Evolutionary conservation across 139 green algal species (phyloP).

Genomic region (Microglena sp.): DNA sequence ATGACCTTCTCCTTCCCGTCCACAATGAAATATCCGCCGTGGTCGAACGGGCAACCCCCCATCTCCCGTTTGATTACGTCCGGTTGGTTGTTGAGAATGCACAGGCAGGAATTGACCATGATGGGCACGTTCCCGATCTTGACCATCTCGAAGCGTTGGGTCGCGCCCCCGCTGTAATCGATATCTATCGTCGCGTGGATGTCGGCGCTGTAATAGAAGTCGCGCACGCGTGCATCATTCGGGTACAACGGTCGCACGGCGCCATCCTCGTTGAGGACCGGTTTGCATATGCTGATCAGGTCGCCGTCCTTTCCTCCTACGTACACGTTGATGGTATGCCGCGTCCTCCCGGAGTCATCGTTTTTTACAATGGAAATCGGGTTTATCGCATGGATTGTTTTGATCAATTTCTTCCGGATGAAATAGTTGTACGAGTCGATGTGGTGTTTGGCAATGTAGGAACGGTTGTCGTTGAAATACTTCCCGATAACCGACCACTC

Average conservation of each 20-base stretch:
- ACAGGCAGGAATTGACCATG: conserved; percentile 73
- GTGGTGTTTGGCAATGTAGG: background rate
- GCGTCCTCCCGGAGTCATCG: background rate
- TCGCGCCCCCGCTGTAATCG: background rate
- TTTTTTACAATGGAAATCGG: conserved; percentile 1
- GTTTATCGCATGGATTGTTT: conserved; percentile 3
- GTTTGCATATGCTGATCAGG: conserved; percentile 74
- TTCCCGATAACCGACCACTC: background rate
- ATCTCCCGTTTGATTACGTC: conserved; percentile 49
- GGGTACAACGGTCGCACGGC: conserved; percentile 80
- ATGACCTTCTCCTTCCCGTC: conserved; percentile 85
- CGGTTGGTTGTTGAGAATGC: conserved; percentile 36
- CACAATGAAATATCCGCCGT: conserved; percentile 87
- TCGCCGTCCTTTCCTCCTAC: background rate
- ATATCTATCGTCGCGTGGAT: background rate
- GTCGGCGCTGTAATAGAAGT: conserved; percentile 63
- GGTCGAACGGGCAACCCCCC: conserved; percentile 78
- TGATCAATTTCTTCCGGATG: background rate
- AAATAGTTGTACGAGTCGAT: conserved; percentile 5
- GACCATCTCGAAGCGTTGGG: background rate
- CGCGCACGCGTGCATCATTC: conserved; percentile 87
- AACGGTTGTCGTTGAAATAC: background rate
- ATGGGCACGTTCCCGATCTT: conserved; percentile 51
- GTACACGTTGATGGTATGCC: background rate
- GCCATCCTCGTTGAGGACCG: conserved; percentile 79